Conservation (phyloP, 768 basidiomycete species). For the Boletus edulis region DNA sequence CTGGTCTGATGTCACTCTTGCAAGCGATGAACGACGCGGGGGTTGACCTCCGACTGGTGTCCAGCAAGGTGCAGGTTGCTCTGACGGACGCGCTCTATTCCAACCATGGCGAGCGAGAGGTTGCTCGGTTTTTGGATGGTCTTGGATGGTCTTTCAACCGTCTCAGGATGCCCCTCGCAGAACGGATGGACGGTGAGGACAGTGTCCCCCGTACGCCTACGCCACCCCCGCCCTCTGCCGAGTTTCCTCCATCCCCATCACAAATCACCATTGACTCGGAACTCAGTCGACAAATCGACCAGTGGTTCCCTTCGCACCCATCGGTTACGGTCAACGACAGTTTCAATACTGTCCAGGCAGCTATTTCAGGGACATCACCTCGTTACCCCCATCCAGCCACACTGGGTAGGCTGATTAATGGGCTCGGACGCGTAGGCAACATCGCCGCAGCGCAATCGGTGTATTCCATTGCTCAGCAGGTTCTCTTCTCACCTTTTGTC, state of each 20-base stretch:
- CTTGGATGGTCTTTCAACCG: conserved; percentile 17
- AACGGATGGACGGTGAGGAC: conserved; percentile 10
- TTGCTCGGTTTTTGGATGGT: conserved; percentile 23
- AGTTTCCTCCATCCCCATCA: conserved; percentile 8
- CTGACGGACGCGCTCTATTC: conserved; percentile 28
- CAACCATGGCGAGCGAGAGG: conserved; percentile 13
- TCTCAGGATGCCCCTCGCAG: conserved; percentile 19
- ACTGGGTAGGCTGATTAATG: conserved; percentile 63
- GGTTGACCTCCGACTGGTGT: conserved; percentile 29
- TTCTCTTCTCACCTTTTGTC: conserved; percentile 43
- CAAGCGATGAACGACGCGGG: conserved; percentile 36
- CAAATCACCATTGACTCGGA: conserved; percentile 24
- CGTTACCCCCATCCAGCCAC: conserved; percentile 50
- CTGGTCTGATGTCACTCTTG: conserved; percentile 43
- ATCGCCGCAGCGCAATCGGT: conserved; percentile 59
- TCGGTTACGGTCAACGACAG: conserved; percentile 37
- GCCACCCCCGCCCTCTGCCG: conserved; percentile 10
- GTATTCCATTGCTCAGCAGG: conserved; percentile 66
- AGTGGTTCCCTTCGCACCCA: conserved; percentile 29
- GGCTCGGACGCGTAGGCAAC: conserved; percentile 61
- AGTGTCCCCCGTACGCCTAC: conserved; percentile 6
- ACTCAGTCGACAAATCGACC: conserved; percentile 33
- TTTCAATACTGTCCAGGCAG: conserved; percentile 48
- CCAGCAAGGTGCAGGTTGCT: conserved; percentile 17
- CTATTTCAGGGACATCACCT: conserved; percentile 35